Conservation (phyloP, 345 rosid species). For the Eucalyptus guilfoylei region DNA sequence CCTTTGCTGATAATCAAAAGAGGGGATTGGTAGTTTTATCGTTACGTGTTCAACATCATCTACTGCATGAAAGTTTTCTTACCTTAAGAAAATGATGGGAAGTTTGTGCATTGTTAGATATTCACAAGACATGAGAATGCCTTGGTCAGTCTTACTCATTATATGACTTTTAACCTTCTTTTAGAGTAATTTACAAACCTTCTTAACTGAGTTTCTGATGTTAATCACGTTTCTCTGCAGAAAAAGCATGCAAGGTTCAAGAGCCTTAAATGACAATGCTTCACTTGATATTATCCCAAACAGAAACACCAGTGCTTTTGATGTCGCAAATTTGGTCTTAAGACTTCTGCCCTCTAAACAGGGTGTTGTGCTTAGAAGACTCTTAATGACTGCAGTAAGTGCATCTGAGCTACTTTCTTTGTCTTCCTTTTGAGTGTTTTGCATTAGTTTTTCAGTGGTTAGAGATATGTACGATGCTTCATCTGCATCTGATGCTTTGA, state of each 20-base stretch:
- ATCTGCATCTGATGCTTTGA: not conserved
- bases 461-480: not conserved
- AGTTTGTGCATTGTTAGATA: not conserved
- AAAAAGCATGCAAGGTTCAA: slow-evolving; percentile 22
- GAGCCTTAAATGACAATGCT: slow-evolving; percentile 19
- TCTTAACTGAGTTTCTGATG: not conserved
- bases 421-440: not conserved
- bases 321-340: slow-evolving; percentile 40
- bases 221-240: slow-evolving; percentile 19
- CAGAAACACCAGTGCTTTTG: slow-evolving; percentile 19
- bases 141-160: not conserved
- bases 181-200: not conserved
- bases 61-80: not conserved
- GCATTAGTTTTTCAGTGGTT: not conserved
- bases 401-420: not conserved
- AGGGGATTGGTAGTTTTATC: not conserved
- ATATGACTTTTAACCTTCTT: not conserved
- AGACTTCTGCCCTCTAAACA: slow-evolving; percentile 67
- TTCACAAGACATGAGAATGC: not conserved
- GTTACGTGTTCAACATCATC: not conserved
- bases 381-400: slow-evolving; percentile 89
- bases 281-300: slow-evolving; percentile 17
- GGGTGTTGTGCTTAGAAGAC: slow-evolving; percentile 73
- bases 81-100: not conserved
- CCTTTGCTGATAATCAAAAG: not conserved